Evolutionary conservation across 2,329 filamentous ascomycete species (phyloP).

Genomic region (Clarireedia paspali): DNA sequence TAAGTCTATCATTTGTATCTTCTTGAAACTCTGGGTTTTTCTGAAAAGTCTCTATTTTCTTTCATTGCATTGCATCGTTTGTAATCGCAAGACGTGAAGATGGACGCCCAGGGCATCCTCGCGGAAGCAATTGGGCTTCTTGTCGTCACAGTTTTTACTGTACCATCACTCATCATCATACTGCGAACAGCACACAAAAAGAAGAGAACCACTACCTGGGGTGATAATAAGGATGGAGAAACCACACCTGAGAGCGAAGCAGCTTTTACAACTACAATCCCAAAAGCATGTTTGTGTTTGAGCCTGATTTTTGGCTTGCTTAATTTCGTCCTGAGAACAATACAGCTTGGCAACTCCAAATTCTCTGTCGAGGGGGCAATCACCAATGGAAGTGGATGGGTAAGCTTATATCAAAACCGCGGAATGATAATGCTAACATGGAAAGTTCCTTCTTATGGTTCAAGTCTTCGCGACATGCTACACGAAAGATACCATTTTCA

Average conservation of each 20-base stretch:
- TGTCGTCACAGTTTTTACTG: not conserved
- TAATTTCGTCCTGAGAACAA: constrained; percentile 45
- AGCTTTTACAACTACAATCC: constrained; percentile 50
- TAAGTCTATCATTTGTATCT: too few relatives aligned
- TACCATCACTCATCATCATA: constrained; percentile 5
- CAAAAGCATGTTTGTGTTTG: constrained; percentile 22
- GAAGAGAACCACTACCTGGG: constrained; percentile 28
- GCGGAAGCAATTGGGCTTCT: constrained; percentile 7
- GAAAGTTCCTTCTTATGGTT: constrained; percentile 1
- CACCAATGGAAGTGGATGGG: constrained; percentile 1
- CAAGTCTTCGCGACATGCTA: constrained; percentile 10
- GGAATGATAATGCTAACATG: not conserved
- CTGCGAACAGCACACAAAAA: not conserved
- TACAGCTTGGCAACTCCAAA: constrained; percentile 25
- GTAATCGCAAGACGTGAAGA: not conserved
- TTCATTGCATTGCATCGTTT: not conserved
- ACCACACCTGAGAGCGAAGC: constrained; percentile 54
- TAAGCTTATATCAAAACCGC: not conserved
- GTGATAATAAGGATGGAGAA: constrained; percentile 60
- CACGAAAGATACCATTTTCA: constrained; percentile 8
- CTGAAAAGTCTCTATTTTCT: too few relatives aligned
- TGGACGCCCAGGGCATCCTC: constrained; percentile 1
- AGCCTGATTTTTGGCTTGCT: constrained; percentile 31
- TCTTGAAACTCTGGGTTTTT: too few relatives aligned
- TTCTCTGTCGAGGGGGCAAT: not conserved